Conservation (phyloP, 345 rosid genomes). For the Ricinus communis region DNA sequence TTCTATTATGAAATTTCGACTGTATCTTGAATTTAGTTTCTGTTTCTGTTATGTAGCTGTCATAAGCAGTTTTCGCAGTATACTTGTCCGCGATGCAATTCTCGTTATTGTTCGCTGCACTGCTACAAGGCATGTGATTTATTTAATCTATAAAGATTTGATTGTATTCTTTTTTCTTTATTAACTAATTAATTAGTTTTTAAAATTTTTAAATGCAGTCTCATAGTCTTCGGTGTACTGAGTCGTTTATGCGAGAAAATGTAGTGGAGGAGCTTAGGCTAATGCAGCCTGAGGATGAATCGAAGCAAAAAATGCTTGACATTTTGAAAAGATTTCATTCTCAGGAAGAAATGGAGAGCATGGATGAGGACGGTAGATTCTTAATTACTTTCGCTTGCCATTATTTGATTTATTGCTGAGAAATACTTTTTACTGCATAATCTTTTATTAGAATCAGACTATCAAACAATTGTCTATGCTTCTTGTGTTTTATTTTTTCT, state of each 20-base stretch:
- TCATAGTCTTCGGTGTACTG: slow-evolving; percentile 82
- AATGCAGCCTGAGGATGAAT: slow-evolving; percentile 58
- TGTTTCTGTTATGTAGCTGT: slow-evolving; percentile 39
- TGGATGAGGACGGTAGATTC: slow-evolving; percentile 40
- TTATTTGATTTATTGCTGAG: no score
- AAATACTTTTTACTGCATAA: no score
- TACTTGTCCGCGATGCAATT: slow-evolving; percentile 93
- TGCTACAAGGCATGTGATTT: slow-evolving; percentile 47
- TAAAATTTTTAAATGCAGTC: slow-evolving; percentile 37
- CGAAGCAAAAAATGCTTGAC: slow-evolving; percentile 70
- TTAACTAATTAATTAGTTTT: slow-evolving; percentile 2
- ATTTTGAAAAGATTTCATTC: slow-evolving; percentile 74
- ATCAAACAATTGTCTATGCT: no score
- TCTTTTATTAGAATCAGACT: no score
- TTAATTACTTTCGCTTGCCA: neutral
- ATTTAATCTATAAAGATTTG: neutral
- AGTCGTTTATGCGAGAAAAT: slow-evolving; percentile 90
- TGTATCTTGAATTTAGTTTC: neutral
- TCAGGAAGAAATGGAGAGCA: slow-evolving; percentile 43
- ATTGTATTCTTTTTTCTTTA: neutral
- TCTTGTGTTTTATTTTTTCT: no score
- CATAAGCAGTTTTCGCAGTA: slow-evolving; percentile 91
- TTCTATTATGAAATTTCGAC: neutral
- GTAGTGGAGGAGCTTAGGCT: slow-evolving; percentile 69
- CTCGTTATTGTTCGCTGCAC: slow-evolving; percentile 75